Conservation (phyloP, 306 rosid genomes). For the Senna tora region DNA sequence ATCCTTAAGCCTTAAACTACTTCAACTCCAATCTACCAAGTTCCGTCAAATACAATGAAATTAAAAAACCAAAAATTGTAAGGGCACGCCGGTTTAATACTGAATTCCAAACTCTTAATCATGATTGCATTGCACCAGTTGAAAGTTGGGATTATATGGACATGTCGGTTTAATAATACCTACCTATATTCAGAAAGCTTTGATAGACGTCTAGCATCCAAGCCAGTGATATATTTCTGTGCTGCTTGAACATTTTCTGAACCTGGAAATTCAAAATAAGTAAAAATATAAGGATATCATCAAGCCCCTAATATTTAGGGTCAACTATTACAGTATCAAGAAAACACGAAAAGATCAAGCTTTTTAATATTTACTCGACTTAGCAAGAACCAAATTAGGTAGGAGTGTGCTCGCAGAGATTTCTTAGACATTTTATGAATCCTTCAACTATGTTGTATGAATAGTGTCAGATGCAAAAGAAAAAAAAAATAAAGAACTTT, state of each 20-base stretch:
- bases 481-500: neutral
- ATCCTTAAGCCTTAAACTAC: neutral
- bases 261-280: slow-evolving; percentile 56
- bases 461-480: neutral
- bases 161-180: slow-evolving; percentile 14
- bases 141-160: neutral
- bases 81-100: too few relatives aligned
- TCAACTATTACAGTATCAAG: neutral
- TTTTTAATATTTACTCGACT: slow-evolving; percentile 14
- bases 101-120: neutral
- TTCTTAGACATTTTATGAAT: neutral
- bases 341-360: neutral
- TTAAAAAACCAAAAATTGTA: too few relatives aligned
- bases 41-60: neutral
- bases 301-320: slow-evolving; percentile 13
- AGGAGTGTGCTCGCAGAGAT: neutral
- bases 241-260: slow-evolving; percentile 84
- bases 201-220: slow-evolving; percentile 91
- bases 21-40: neutral
- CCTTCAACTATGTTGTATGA: neutral
- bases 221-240: slow-evolving; percentile 90
- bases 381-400: neutral
- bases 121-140: neutral
- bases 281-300: slow-evolving; percentile 9
- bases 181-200: slow-evolving; percentile 85